These are phyloP conservation scores for Pouteria glomerata DNA, from an alignment of 148 eudicot species.

Conservation along the genomic window DNA sequence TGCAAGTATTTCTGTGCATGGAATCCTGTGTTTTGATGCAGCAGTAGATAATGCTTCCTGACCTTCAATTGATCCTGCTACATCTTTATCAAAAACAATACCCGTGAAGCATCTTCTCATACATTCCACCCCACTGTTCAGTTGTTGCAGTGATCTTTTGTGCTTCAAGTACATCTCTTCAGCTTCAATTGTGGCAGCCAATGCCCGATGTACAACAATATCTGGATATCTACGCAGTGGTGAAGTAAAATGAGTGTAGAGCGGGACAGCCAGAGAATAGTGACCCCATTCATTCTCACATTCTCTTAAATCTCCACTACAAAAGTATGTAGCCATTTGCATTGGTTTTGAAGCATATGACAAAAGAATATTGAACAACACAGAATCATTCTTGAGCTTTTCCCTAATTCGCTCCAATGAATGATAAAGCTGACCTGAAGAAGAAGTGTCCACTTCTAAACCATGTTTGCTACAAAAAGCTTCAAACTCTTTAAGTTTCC, in stretches of 20 bases:
- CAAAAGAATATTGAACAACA: constrained; percentile 63
- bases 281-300: constrained; percentile 58
- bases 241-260: constrained; percentile 93
- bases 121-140: constrained; percentile 7
- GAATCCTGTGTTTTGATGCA: constrained; percentile 51
- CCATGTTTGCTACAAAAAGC: constrained; percentile 74
- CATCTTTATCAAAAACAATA: constrained; percentile 42
- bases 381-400: constrained; percentile 59
- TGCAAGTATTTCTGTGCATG: constrained; percentile 44
- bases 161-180: constrained; percentile 51
- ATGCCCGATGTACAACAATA: constrained; percentile 73
- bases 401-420: constrained; percentile 63
- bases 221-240: constrained; percentile 91
- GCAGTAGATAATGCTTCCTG: constrained; percentile 54
- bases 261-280: constrained; percentile 82
- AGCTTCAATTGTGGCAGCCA: constrained; percentile 74
- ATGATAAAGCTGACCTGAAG: constrained; percentile 53
- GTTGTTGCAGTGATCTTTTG: constrained; percentile 17
- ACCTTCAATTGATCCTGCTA: constrained; percentile 42
- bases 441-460: constrained; percentile 59
- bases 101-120: constrained; percentile 55
- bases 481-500: constrained; percentile 75
- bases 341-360: constrained; percentile 78
- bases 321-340: constrained; percentile 84
- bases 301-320: constrained; percentile 64